Evolutionary conservation across 2,329 filamentous ascomycete species (phyloP).

Genomic region (Microascus cirrosus): DNA sequence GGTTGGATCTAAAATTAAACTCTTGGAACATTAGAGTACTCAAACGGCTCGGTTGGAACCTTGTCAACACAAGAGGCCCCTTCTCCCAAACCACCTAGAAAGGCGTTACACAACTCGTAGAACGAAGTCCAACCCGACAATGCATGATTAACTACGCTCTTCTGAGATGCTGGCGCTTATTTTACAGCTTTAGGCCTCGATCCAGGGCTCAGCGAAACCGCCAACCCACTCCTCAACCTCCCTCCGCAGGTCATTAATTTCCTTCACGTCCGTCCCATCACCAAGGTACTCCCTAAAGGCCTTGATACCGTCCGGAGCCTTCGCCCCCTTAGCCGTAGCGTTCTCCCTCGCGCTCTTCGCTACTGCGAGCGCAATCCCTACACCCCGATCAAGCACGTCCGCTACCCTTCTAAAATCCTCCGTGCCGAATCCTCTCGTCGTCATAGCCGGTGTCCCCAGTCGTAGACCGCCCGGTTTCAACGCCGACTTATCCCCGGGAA

Average conservation of each 20-base stretch:
- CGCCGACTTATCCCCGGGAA: conserved; percentile 88
- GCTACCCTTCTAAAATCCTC: conserved; percentile 81
- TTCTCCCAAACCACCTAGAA: no score
- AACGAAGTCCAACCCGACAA: not conserved
- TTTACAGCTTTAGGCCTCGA: not conserved
- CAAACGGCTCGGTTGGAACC: no score
- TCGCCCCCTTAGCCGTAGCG: conserved; percentile 54
- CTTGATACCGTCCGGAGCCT: conserved; percentile 52
- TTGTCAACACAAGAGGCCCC: no score
- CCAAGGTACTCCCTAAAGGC: conserved; percentile 59
- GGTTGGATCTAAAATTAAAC: no score
- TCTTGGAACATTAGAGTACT: no score
- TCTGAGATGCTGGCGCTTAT: no score
- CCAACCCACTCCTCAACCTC: conserved; percentile 70
- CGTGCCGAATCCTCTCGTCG: conserved; percentile 81
- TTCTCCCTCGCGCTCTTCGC: conserved; percentile 61
- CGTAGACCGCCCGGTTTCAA: conserved; percentile 86
- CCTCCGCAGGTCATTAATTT: conserved; percentile 60
- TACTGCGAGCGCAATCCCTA: conserved; percentile 65
- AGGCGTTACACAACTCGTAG: no score
- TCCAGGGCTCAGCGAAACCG: not conserved
- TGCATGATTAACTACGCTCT: not conserved
- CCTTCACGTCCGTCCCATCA: conserved; percentile 54
- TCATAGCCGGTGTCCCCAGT: conserved; percentile 96
- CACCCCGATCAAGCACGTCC: conserved; percentile 74